These are phyloP conservation scores for Astrephomene gubernaculifera DNA, from an alignment of 139 green algal species.

Conservation along the genomic window DNA sequence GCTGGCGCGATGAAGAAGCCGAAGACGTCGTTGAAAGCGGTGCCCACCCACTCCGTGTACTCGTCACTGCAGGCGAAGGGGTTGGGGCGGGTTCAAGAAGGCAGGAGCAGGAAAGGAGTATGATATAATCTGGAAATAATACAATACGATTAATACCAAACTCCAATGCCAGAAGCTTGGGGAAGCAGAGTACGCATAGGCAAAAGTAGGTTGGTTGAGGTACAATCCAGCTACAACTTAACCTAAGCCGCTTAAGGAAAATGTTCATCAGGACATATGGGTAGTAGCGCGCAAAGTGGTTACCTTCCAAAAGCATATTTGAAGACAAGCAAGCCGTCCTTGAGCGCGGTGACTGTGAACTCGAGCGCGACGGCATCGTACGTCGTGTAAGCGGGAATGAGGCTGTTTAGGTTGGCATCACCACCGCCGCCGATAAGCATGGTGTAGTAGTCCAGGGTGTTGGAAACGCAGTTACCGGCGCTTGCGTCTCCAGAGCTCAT, in stretches of 20 bases:
- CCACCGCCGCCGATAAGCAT: background rate
- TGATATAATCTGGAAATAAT: no score
- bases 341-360: slow-evolving; percentile 32
- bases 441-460: slow-evolving; percentile 33
- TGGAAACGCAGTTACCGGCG: background rate
- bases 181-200: no score
- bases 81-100: no score
- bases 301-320: slow-evolving; percentile 28
- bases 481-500: slow-evolving; percentile 17
- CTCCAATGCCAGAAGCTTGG: no score
- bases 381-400: slow-evolving; percentile 36
- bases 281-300: no score
- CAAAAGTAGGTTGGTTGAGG: no score
- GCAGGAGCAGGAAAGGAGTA: no score
- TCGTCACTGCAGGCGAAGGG: slow-evolving; percentile 15
- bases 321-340: slow-evolving; percentile 37
- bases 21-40: slow-evolving; percentile 49
- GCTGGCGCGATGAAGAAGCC: slow-evolving; percentile 41
- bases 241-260: no score
- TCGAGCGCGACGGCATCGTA: slow-evolving; percentile 38
- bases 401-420: slow-evolving; percentile 37
- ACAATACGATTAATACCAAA: no score
- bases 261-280: no score
- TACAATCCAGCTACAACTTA: no score
- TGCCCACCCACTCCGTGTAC: slow-evolving; percentile 36